Base-by-base conservation (phyloP, 257 asterid genomes). In the Parsonsia alboflavescens region DNA sequence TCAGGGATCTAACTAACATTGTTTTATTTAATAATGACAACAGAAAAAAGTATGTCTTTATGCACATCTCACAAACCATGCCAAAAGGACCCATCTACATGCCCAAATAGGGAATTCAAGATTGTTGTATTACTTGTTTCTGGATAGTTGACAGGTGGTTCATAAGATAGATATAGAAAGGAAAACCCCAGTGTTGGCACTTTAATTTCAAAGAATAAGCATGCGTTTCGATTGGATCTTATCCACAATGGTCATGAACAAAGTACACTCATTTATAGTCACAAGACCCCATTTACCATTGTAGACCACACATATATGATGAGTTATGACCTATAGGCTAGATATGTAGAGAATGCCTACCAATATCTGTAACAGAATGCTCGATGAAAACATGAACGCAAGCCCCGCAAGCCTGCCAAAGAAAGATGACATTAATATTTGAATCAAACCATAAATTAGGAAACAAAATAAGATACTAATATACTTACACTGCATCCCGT, bases 301-400 rank as follows among this genome's bases (percentile, higher is more conserved):
- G 15, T 42, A 63, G 71, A 28, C 28, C 68, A 28, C 33, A 22
- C 42, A 54, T 42, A 24, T 5, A 26, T 39, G 28, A 54, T 22
- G 7, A 61, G 70, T 9, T 7, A 61, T 56, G 58, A 68, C 39
- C 44, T 16, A n/a, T 28, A 61, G 72, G 15, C 10, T 48, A 24
- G 17, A 50, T 49, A 24, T 16, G 57, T 57, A 44, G 63, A 44
- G 21, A 39, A 75, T 68, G 85, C 92, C 42, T 84, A 95, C 99
- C 96, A 95, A 78, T 79, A 95, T 88, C 78, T 92, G 99, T 78
- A 95, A 91, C 85, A 95, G 80, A 79, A 95, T 86, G 87, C 98
- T 92, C 57, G 98, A 58, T 21, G 98, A 95, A 86, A 95, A 95
- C 99, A 92, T 92, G 84, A 92, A 95, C 46, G 99, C 99, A 74